Evolutionary conservation across 441 rosid genomes (phyloP).

Genomic region (Euphorbia schlechtendalii): DNA sequence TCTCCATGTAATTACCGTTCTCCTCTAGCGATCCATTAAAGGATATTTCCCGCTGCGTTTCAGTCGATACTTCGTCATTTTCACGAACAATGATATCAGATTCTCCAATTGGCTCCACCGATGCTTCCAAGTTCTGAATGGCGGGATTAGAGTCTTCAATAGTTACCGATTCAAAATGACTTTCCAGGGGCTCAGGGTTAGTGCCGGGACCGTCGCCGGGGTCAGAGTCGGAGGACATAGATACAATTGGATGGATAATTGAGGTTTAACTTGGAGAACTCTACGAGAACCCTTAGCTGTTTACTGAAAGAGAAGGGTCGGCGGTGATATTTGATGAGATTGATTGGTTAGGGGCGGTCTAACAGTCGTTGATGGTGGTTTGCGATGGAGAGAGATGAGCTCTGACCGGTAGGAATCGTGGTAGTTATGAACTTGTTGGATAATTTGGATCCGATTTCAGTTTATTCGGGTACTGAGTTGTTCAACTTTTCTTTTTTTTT

Average conservation of each 20-base stretch:
- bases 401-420: conserved; percentile 30
- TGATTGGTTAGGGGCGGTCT: conserved; percentile 9
- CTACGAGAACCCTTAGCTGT: not conserved
- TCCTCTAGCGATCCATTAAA: conserved; percentile 27
- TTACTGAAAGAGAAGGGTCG: not conserved
- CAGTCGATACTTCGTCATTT: not conserved
- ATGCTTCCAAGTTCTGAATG: conserved; percentile 3
- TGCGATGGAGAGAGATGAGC: not conserved
- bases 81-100: not conserved
- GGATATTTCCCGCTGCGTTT: not conserved
- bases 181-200: conserved; percentile 26
- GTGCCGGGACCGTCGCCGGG: conserved; percentile 24
- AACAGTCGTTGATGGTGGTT: conserved; percentile 25
- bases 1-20: conserved; percentile 8
- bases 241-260: not conserved
- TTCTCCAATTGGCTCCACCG: not conserved
- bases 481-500: not conserved
- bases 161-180: conserved; percentile 23
- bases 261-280: not conserved
- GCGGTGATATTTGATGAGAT: not conserved
- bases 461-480: not conserved
- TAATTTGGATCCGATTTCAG: conserved; percentile 12
- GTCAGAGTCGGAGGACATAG: conserved; percentile 24
- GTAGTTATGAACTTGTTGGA: conserved; percentile 9
- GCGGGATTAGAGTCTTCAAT: conserved; percentile 4